These are phyloP conservation scores for Calonectria pseudoreteaudii DNA, from an alignment of 2,329 filamentous ascomycete genomes.

Conservation along the genomic window DNA sequence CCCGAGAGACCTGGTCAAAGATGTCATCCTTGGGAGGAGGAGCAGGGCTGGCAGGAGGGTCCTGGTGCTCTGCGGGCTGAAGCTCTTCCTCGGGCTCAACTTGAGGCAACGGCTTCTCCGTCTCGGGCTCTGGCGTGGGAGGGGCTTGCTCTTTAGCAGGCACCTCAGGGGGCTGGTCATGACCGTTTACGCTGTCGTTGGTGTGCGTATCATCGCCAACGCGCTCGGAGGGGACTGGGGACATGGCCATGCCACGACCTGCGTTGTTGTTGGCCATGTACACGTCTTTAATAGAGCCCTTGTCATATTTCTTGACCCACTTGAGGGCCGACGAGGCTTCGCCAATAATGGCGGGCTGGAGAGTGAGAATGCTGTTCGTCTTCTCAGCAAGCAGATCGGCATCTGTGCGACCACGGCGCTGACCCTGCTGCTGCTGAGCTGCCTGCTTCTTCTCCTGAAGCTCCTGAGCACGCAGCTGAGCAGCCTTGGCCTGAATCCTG, in stretches of 20 bases:
- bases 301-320: slow-evolving; percentile 96
- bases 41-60: slow-evolving; percentile 29
- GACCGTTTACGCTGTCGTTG: slow-evolving; percentile 26
- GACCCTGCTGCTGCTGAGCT: slow-evolving; percentile 50
- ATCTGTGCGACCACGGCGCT: slow-evolving; percentile 67
- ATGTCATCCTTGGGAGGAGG: slow-evolving; percentile 43
- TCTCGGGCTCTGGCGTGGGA: slow-evolving; percentile 31
- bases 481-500: slow-evolving; percentile 90
- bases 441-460: slow-evolving; percentile 66
- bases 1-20: slow-evolving; percentile 35
- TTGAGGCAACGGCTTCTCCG: slow-evolving; percentile 32
- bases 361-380: slow-evolving; percentile 89
- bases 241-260: slow-evolving; percentile 70
- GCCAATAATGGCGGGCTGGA: slow-evolving; percentile 85
- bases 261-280: slow-evolving; percentile 82
- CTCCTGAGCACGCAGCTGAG: slow-evolving; percentile 80
- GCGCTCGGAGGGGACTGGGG: slow-evolving; percentile 50
- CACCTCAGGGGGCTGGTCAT: slow-evolving; percentile 52
- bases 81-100: slow-evolving; percentile 13
- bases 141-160: slow-evolving; percentile 53
- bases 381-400: slow-evolving; percentile 72
- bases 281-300: slow-evolving; percentile 84
- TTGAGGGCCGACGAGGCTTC: slow-evolving; percentile 96
- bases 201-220: slow-evolving; percentile 36
- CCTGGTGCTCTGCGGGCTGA: slow-evolving; percentile 19